A percentile compares a stretch with the other conserved stretches of the same genome.
These are phyloP conservation scores for Kwoniella heveanensis DNA, from an alignment of 768 basidiomycete species.

Conservation along the genomic window DNA sequence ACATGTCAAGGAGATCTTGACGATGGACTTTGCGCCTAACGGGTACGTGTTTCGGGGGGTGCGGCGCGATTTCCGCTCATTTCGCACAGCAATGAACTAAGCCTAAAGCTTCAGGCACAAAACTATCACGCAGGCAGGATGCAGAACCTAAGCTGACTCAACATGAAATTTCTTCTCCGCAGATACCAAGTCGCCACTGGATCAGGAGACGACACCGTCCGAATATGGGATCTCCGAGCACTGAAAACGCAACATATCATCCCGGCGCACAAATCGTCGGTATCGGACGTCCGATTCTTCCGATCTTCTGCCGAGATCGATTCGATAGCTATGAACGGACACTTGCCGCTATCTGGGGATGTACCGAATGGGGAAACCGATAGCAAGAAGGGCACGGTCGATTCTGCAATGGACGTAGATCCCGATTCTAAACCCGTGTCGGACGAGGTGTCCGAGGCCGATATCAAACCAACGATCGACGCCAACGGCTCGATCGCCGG, in stretches of 20 bases:
- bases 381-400: neutral
- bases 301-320: slow-evolving; percentile 56
- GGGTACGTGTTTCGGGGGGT: no score
- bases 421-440: slow-evolving; percentile 20
- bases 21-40: slow-evolving; percentile 91
- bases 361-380: slow-evolving; percentile 11
- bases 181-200: slow-evolving; percentile 98
- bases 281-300: slow-evolving; percentile 95
- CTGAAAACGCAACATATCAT: slow-evolving; percentile 92
- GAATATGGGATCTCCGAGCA: slow-evolving; percentile 97
- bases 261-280: slow-evolving; percentile 91
- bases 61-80: no score
- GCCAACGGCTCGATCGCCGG: neutral
- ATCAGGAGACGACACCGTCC: slow-evolving; percentile 93
- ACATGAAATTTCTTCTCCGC: slow-evolving; percentile 9
- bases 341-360: slow-evolving; percentile 1
- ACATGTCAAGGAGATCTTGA: slow-evolving; percentile 87
- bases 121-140: no score
- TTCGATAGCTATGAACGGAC: slow-evolving; percentile 12
- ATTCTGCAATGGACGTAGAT: slow-evolving; percentile 20
- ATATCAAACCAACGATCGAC: slow-evolving; percentile 19
- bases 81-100: no score
- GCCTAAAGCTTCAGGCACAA: no score
- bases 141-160: neutral
- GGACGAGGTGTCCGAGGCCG: slow-evolving; percentile 23